Conservation (phyloP, 2,329 filamentous ascomycete species). For the Apiospora aurea region DNA sequence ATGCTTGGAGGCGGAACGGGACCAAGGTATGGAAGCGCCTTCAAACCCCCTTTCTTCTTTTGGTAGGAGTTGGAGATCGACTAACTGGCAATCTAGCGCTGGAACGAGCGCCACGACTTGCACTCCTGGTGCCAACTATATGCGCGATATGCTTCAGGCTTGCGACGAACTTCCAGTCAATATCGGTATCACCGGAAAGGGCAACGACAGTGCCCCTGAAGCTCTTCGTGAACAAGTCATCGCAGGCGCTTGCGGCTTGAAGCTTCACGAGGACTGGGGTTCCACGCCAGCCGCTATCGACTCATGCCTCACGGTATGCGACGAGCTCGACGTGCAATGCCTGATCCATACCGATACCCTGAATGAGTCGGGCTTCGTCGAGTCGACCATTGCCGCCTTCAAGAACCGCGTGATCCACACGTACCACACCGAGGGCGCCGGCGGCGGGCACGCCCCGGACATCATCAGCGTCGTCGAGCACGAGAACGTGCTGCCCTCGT, state of each 20-base stretch:
- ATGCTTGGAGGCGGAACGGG: slow-evolving; percentile 91
- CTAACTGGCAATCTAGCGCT: slow-evolving; percentile 58
- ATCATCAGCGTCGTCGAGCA: slow-evolving; percentile 95
- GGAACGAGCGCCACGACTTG: slow-evolving; percentile 93
- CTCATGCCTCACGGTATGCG: slow-evolving; percentile 82
- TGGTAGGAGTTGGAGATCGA: slow-evolving; percentile 31
- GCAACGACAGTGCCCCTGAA: slow-evolving; percentile 77
- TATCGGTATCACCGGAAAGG: slow-evolving; percentile 90
- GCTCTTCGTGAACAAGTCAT: slow-evolving; percentile 81
- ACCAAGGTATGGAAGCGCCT: slow-evolving; percentile 66
- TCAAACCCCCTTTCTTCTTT: not conserved
- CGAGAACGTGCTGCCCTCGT: slow-evolving; percentile 85
- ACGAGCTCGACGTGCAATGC: slow-evolving; percentile 90
- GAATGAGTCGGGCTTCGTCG: slow-evolving; percentile 97
- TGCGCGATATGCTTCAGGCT: slow-evolving; percentile 89
- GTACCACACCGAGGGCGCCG: slow-evolving; percentile 95
- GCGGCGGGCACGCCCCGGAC: slow-evolving; percentile 92
- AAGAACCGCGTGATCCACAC: slow-evolving; percentile 90
- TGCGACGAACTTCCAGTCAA: slow-evolving; percentile 84
- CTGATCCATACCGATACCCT: slow-evolving; percentile 96
- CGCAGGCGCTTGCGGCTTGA: slow-evolving; percentile 88
- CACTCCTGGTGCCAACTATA: slow-evolving; percentile 83
- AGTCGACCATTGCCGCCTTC: slow-evolving; percentile 86
- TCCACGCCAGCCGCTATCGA: slow-evolving; percentile 91
- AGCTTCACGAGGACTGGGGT: slow-evolving; percentile 97